Evolutionary conservation across 805 yeast genomes (phyloP), one percentile per base, ranked within the genome.

Genomic region (Wickerhamomyces chambardii): DNA sequence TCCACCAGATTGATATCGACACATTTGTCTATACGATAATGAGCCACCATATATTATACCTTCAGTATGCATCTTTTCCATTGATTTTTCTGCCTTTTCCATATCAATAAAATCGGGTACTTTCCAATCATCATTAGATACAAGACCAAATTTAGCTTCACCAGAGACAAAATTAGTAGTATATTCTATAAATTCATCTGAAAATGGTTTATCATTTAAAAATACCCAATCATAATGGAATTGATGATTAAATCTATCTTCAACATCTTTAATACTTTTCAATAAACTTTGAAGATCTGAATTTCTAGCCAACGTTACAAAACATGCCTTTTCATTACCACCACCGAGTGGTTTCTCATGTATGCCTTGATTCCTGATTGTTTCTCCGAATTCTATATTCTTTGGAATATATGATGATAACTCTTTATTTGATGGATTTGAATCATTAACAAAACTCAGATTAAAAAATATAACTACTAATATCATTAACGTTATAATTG

Each of bases 171-270:
- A 50, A 21, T 63, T 63, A 5, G 63, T 37, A 2, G 78, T 68
- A 28, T 60, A 56, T 6, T 48, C 45, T 34, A 60, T 66, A 55
- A 84, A 83, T 38, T 68, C 69, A 3, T 64, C 67, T 21, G 65
- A 53, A 51, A 84, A 84, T 9, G 70, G 73, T 38, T 62, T 66
- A 49, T 84, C 85, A 55, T 84, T 84, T 32, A 84, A 59, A 47
- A 84, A 83, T 2, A 81, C 75, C 84, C 86, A 83, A 52, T 81
- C 87, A 50, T 83, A 83, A 46, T 76, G 70, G 51, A 58, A 78
- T 30, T 64, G 57, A 29, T 52, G 30, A 54, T 83, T 83, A 62
- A 81, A 83, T 28, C 89, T 58, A 43, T 70, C 77, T 49, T 83
- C 84, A 31, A 78, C 73, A 37, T 68, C 67, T 43, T 74, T 69